Evolutionary conservation across 2,329 filamentous ascomycete species (phyloP).

Genomic region (Pseudogymnoascus sp.): DNA sequence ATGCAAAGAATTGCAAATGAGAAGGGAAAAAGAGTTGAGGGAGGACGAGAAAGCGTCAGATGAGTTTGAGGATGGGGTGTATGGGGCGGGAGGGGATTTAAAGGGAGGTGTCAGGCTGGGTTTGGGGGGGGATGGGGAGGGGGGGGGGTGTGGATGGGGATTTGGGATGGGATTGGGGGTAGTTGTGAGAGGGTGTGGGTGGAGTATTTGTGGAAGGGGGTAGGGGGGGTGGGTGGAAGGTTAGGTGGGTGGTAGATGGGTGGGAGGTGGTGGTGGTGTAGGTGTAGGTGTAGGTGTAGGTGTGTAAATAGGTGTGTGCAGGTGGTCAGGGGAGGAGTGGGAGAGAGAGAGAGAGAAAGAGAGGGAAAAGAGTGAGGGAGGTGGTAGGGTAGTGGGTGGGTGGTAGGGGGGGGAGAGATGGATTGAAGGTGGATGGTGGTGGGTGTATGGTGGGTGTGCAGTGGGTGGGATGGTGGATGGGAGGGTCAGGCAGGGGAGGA

Average conservation of each 20-base stretch:
- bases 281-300: too few species aligned
- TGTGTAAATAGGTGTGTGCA: too few species aligned
- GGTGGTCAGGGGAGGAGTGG: background rate
- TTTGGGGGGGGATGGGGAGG: background rate
- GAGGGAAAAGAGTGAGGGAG: too few species aligned
- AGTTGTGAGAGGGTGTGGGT: background rate
- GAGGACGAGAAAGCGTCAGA: constrained; percentile 12
- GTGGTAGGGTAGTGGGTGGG: background rate
- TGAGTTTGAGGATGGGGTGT: background rate
- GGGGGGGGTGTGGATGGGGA: background rate
- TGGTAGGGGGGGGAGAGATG: background rate
- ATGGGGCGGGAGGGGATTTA: constrained; percentile 4
- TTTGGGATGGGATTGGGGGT: background rate
- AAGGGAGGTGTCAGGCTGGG: constrained; percentile 6
- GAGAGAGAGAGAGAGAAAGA: background rate
- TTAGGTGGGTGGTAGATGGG: background rate
- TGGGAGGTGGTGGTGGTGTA: background rate
- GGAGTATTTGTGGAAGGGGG: background rate
- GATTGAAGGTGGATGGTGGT: too few species aligned
- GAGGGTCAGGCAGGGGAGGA: background rate
- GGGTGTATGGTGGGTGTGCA: too few species aligned
- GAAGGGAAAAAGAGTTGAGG: constrained; percentile 12
- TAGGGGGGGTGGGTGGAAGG: background rate
- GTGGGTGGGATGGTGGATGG: background rate
- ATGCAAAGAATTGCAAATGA: constrained; percentile 1